phyloP scores from a whole-genome alignment of 345 rosid genomes.

The Mangifera indica region DNA sequence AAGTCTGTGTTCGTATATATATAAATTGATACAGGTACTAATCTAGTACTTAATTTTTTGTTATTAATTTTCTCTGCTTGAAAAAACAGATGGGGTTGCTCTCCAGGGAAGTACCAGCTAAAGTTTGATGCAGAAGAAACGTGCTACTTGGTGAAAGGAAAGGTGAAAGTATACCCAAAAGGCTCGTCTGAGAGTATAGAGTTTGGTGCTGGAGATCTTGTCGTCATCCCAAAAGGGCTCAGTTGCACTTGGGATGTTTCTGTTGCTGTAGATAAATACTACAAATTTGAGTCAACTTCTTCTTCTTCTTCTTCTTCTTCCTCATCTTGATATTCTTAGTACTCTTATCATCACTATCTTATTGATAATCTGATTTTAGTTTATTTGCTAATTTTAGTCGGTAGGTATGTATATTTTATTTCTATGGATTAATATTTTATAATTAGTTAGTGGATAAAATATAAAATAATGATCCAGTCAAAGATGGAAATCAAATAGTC shows the following conservation, averaged over 20 bases:
- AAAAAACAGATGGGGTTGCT: conserved; percentile 74
- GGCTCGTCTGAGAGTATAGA: conserved; percentile 60
- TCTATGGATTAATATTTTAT: neutral
- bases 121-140: conserved; percentile 90
- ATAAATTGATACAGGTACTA: neutral
- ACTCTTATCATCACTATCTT: neutral
- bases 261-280: conserved; percentile 79
- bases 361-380: neutral
- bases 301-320: conserved; percentile 27
- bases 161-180: conserved; percentile 68
- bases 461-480: conserved; percentile 16
- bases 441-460: too few species aligned
- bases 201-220: conserved; percentile 95
- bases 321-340: neutral
- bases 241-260: conserved; percentile 95
- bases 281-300: conserved; percentile 60
- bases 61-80: neutral
- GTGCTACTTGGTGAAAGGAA: conserved; percentile 76
- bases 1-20: neutral
- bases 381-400: neutral
- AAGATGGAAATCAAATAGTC: conserved; percentile 7
- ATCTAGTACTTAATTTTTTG: neutral
- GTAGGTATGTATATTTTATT: neutral
- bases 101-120: conserved; percentile 80
- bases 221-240: conserved; percentile 74